Base-by-base conservation (phyloP, 257 asterid species). In the Petrea volubilis region DNA sequence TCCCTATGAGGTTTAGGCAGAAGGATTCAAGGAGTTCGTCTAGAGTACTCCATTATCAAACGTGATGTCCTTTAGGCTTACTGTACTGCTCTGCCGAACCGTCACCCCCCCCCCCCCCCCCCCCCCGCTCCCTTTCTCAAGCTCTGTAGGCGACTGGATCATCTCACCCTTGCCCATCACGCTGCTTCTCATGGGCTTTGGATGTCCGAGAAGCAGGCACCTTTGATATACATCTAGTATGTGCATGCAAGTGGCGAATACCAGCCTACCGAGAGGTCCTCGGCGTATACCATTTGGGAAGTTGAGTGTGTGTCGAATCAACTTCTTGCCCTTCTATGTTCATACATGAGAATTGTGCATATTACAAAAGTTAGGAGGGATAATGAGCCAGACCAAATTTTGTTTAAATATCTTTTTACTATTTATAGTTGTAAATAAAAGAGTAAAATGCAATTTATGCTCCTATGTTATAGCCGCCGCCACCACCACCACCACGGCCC, bases 71-170 rank as follows among this genome's bases (percentile, higher is more conserved):
- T 25, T 81, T 2, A 89, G 83, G 83, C 85, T 78, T 5, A 52
- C 28, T 0, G 84, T 59, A 14, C 9, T 31, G 78, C 86, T 85
- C 27, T 52, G 59, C 47, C 36, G 46, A 89, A 53, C 0, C 44
- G 70, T n/a, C 85, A 83, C 6, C 91, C 91, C 1, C 91, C 90
- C 38, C 83, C 90, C 50, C 83, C 90, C 50, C 6, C 91, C 91
- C 1, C 91, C 90, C 38, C 83, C 90, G n/a, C n/a, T n/a, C n/a
- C n/a, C n/a, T n/a, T n/a, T n/a, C 50, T 77, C 23, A 1, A 87
- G 90, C 71, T 85, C 88, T 5, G 80, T 71, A 24, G 93, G 91
- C 0, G 90, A 83, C 2, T 84, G 87, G 44, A 85, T 72, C 28
- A 81, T 73, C 60, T 73, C 79, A 4, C 65, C 88, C 14, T 18